Conservation (phyloP, 495 filamentous ascomycete species). For the Pyrenula aspistea region DNA sequence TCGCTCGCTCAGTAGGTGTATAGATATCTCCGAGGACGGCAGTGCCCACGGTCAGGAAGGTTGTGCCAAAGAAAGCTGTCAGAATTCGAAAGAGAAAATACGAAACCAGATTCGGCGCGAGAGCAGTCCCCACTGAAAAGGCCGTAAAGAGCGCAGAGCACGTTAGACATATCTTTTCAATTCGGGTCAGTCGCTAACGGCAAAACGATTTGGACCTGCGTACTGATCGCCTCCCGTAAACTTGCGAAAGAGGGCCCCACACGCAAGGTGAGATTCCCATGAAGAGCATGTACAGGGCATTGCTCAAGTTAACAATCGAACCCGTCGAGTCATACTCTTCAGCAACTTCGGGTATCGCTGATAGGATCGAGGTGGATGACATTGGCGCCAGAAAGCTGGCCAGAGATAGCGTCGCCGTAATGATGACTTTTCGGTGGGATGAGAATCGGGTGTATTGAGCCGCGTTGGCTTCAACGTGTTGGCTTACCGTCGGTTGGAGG, state of each 20-base stretch:
- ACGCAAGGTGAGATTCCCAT: slow-evolving; percentile 58
- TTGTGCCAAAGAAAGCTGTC: slow-evolving; percentile 61
- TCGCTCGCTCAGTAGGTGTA: slow-evolving; percentile 52
- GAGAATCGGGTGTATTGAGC: slow-evolving; percentile 43
- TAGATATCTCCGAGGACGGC: slow-evolving; percentile 55
- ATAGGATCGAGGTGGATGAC: slow-evolving; percentile 55
- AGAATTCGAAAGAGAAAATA: slow-evolving; percentile 62
- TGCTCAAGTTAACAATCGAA: slow-evolving; percentile 54
- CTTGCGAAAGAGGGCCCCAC: slow-evolving; percentile 57
- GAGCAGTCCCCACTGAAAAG: slow-evolving; percentile 53
- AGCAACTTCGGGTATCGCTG: slow-evolving; percentile 58
- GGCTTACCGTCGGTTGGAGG: slow-evolving; percentile 12
- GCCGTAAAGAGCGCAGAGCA: slow-evolving; percentile 47
- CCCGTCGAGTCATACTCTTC: slow-evolving; percentile 47
- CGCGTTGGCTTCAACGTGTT: slow-evolving; percentile 23
- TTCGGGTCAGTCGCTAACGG: background rate
- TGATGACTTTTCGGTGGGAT: slow-evolving; percentile 40
- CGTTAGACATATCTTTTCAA: slow-evolving; percentile 38
- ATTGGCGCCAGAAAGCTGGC: slow-evolving; percentile 59
- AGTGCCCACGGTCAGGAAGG: slow-evolving; percentile 53
- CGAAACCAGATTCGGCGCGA: slow-evolving; percentile 50
- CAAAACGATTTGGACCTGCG: slow-evolving; percentile 10
- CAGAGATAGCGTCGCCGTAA: slow-evolving; percentile 51
- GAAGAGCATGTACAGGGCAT: slow-evolving; percentile 56
- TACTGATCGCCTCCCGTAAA: slow-evolving; percentile 51